A percentile compares a stretch with the other conserved stretches of the same genome.
phyloP scores from a whole-genome alignment of 2,329 filamentous ascomycete species.

The Epichloe aotearoae region DNA sequence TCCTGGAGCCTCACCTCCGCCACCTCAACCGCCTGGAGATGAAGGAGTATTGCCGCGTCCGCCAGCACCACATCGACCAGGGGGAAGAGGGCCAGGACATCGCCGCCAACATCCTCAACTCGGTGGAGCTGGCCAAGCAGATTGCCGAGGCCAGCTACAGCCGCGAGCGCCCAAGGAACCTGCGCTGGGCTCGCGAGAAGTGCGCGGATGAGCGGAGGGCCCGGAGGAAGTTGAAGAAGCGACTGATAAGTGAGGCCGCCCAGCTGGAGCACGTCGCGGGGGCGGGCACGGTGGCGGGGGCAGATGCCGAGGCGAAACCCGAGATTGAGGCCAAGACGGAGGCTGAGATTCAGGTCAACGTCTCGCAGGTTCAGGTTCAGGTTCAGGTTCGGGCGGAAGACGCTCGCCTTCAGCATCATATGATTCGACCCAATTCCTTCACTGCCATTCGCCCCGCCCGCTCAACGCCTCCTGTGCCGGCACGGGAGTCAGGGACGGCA shows the following conservation, averaged over 20 bases:
- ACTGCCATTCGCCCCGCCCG: not conserved
- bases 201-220: constrained; percentile 1
- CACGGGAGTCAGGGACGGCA: not conserved
- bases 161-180: not conserved
- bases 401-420: not conserved
- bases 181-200: constrained; percentile 1
- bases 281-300: not conserved
- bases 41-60: constrained; percentile 1
- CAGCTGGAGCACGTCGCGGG: not conserved
- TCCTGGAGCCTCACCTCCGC: constrained; percentile 1
- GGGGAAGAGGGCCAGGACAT: not conserved
- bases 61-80: not conserved
- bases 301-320: not conserved
- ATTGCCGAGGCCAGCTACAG: not conserved
- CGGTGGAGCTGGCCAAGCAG: not conserved
- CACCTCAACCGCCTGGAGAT: constrained; percentile 1
- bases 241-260: not conserved
- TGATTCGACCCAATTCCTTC: not conserved
- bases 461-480: not conserved
- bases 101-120: not conserved
- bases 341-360: not conserved
- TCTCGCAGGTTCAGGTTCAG: not conserved
- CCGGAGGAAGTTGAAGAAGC: not conserved
- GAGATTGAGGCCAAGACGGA: not conserved
- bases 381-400: not conserved